Percentiles rank a stretch among this genome's conserved stretches.
phyloP scores from a whole-genome alignment of 768 basidiomycete species.

The Lactifluus rugatus region DNA sequence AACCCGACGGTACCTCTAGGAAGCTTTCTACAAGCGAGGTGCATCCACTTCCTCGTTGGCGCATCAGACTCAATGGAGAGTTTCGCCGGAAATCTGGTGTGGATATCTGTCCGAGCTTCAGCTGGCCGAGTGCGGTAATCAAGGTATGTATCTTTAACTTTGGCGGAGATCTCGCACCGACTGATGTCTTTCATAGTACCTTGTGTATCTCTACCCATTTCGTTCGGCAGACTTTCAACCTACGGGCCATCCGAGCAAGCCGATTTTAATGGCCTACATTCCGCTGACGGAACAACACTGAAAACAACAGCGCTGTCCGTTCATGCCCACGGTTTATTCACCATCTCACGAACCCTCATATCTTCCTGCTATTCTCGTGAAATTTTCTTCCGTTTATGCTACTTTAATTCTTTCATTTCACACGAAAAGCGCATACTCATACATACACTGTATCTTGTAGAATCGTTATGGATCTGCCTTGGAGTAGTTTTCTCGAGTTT shows the following conservation, averaged over 20 bases:
- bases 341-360: no score
- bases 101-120: slow-evolving; percentile 2
- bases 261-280: slow-evolving; percentile 5
- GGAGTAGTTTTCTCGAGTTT: no score
- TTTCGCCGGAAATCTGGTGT: neutral
- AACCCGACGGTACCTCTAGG: neutral
- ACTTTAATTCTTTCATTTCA: no score
- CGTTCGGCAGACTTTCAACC: neutral
- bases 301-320: no score
- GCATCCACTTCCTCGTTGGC: slow-evolving; percentile 2
- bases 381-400: no score
- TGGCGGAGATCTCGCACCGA: neutral
- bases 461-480: no score
- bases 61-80: neutral
- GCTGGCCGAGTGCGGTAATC: neutral
- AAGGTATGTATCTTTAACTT: slow-evolving; percentile 3
- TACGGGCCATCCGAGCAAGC: neutral
- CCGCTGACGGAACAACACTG: neutral
- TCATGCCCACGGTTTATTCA: no score
- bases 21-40: neutral
- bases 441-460: no score
- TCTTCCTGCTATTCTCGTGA: no score
- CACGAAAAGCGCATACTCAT: no score
- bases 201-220: slow-evolving; percentile 3
- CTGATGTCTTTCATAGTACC: no score